Evolutionary conservation across 2,329 filamentous ascomycete species (phyloP), one percentile per base, ranked within the genome.

Genomic region (Beauveria rudraprayagi): DNA sequence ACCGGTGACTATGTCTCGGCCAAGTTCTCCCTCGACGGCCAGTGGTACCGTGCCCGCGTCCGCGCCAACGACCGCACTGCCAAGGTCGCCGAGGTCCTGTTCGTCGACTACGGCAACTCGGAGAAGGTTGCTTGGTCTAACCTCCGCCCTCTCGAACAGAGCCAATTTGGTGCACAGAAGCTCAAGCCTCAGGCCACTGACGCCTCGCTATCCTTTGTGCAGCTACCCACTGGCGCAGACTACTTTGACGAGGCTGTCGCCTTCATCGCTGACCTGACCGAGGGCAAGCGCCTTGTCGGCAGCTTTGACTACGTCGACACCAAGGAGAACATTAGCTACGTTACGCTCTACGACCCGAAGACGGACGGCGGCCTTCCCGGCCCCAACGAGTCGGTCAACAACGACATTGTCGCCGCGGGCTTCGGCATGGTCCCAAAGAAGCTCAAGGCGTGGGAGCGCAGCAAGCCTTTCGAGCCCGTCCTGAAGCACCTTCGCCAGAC

Each of bases 51-150:
- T 64, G 94, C 90, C 37, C 89, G 88, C 64, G 86, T 99, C 64
- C 88, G 92, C 64, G 87, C 92, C 71, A 97, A 97, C 75, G 94
- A 99, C 77, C 91, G 94, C 64, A 83, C 92, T 9, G 88, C 87
- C 69, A 91, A 94, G 82, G 86, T 90, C 68, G 88, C 92, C 26
- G 94, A 99, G 75, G 88, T 99, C 28, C 78, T 95, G 51, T 99
- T 96, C 76, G 85, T 99, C 64, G 94, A 99, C 78, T 99, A 95
- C 75, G 94, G 94, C 68, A 99, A 99, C 81, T 88, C 85, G 60
- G 94, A 99, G 76, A 88, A 87, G 70, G 81, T 96, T 61, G 84
- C 92, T 0, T 99, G 93, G 92, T 83, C 86, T 26, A 83, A 84
- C 66, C 85, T 99, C 48, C 89, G 94, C 30, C 81, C 91, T n/a